Percentiles rank a stretch among this genome's conserved stretches.
Evolutionary conservation across 257 asterid species (phyloP).

Genomic region (Przewalskia tangutica): DNA sequence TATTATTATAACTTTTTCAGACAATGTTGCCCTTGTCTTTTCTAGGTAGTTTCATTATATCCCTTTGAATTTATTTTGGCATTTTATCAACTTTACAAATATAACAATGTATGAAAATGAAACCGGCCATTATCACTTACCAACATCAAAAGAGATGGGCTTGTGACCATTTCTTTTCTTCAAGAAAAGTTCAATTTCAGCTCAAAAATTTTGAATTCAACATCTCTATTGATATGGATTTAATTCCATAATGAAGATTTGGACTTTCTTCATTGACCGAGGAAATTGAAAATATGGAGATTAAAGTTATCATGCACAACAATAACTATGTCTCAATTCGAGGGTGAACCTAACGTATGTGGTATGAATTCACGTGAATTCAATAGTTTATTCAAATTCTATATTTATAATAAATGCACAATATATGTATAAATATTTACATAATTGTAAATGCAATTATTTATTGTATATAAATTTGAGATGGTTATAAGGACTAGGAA

Average conservation of each 20-base stretch:
- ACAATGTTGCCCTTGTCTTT: slow-evolving; percentile 39
- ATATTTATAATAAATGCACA: too few relatives aligned
- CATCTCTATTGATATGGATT: neutral
- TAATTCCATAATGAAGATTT: too few relatives aligned
- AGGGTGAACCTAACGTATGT: neutral
- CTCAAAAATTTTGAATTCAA: neutral
- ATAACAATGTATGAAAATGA: neutral
- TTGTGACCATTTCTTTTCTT: neutral
- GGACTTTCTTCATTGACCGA: neutral
- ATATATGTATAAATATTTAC: too few relatives aligned
- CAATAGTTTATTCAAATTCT: too few relatives aligned
- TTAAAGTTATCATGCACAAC: neutral
- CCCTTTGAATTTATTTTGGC: slow-evolving; percentile 13
- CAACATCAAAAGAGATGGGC: neutral
- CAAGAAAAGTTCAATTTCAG: neutral
- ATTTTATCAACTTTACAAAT: neutral
- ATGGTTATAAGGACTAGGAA: too few relatives aligned
- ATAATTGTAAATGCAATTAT: too few relatives aligned
- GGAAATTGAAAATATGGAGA: neutral
- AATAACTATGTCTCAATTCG: too few relatives aligned
- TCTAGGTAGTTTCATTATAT: slow-evolving; percentile 14
- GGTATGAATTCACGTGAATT: too few relatives aligned
- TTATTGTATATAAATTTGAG: too few relatives aligned
- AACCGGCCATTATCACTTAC: neutral
- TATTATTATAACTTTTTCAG: neutral